These are phyloP conservation scores for Saitoella complicata DNA, from an alignment of 805 yeast species.

Conservation along the genomic window DNA sequence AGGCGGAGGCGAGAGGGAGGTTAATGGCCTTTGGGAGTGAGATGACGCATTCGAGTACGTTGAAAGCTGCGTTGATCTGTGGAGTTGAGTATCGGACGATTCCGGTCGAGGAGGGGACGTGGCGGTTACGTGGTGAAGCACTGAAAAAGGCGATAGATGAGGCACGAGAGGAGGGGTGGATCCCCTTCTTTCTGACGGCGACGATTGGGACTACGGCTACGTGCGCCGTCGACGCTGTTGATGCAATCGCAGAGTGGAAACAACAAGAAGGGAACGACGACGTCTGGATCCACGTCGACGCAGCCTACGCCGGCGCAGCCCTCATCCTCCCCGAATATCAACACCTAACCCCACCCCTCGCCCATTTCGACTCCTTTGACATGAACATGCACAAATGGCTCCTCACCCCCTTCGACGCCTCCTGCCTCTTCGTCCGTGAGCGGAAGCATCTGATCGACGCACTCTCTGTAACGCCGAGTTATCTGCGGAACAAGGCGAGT, in stretches of 20 bases:
- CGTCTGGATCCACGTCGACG: slow-evolving; percentile 14
- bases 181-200: slow-evolving; percentile 14
- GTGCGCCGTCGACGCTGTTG: slow-evolving; percentile 13
- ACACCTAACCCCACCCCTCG: slow-evolving; percentile 9
- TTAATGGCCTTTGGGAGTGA: slow-evolving; percentile 14
- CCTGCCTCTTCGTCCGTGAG: slow-evolving; percentile 12
- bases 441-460: slow-evolving; percentile 12
- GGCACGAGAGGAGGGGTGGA: slow-evolving; percentile 8
- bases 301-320: slow-evolving; percentile 16
- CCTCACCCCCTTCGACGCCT: slow-evolving; percentile 14
- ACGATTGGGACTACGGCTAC: slow-evolving; percentile 15
- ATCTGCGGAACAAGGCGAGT: slow-evolving; percentile 11
- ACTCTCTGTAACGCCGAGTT: slow-evolving; percentile 13
- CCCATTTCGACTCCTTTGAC: slow-evolving; percentile 14
- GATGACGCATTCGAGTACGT: slow-evolving; percentile 15
- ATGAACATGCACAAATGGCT: slow-evolving; percentile 17
- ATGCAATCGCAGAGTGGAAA: slow-evolving; percentile 8
- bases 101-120: slow-evolving; percentile 6
- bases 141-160: slow-evolving; percentile 8
- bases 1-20: slow-evolving; percentile 12
- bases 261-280: background rate
- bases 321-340: slow-evolving; percentile 12
- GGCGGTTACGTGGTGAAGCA: slow-evolving; percentile 9
- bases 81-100: slow-evolving; percentile 12
- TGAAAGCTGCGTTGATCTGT: slow-evolving; percentile 15